These are phyloP conservation scores for Rhinocladiella mackenziei DNA, from an alignment of 2,329 filamentous ascomycete species.

Conservation along the genomic window DNA sequence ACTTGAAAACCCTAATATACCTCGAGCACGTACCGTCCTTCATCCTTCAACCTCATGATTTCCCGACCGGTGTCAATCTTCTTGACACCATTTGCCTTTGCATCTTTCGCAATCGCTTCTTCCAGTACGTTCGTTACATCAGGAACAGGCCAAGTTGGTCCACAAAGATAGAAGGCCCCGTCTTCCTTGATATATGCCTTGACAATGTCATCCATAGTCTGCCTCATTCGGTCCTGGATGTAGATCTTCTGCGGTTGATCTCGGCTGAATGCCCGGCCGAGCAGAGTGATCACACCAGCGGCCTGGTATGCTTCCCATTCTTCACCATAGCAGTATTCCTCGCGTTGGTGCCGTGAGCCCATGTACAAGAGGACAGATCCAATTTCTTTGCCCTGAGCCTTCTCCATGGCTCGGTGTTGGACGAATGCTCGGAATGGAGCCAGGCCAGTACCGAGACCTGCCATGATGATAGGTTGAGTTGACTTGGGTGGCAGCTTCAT, in stretches of 20 bases:
- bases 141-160: conserved; percentile 96
- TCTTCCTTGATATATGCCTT: conserved; percentile 82
- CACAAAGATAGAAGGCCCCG: conserved; percentile 94
- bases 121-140: conserved; percentile 91
- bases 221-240: conserved; percentile 95
- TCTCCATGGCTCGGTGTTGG: conserved; percentile 96
- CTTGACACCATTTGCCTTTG: conserved; percentile 60
- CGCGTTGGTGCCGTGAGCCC: conserved; percentile 91
- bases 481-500: conserved; percentile 94
- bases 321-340: conserved; percentile 98
- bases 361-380: conserved; percentile 93
- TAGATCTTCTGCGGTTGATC: conserved; percentile 99
- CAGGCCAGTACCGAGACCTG: conserved; percentile 93
- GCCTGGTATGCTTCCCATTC: conserved; percentile 99
- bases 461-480: conserved; percentile 96
- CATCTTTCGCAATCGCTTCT: conserved; percentile 81
- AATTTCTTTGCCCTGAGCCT: conserved; percentile 93
- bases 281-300: conserved; percentile 87
- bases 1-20: conserved; percentile 62
- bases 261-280: conserved; percentile 90
- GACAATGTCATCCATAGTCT: conserved; percentile 77
- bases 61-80: conserved; percentile 84
- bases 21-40: conserved; percentile 88
- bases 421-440: conserved; percentile 99
- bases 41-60: conserved; percentile 97